phyloP scores from a whole-genome alignment of 2,329 filamentous ascomycete genomes.

The Fusarium annulatum region DNA sequence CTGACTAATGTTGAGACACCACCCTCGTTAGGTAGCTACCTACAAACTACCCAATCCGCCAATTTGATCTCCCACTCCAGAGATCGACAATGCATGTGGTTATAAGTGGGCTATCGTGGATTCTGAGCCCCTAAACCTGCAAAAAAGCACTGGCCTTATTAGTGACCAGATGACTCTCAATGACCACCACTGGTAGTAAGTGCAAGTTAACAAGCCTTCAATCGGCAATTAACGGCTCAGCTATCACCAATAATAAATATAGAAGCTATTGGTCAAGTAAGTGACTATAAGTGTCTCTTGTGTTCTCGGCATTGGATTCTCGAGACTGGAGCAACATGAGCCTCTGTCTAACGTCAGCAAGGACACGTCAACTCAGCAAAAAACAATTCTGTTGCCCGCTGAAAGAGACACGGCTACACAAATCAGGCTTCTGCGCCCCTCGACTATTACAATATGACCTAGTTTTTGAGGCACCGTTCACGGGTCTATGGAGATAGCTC shows the following conservation, averaged over 20 bases:
- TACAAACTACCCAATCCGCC: background rate
- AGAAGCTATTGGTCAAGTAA: background rate
- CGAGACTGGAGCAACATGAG: background rate
- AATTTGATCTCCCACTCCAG: background rate
- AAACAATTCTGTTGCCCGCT: background rate
- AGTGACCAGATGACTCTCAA: background rate
- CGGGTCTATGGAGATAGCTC: background rate
- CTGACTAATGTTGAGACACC: conserved; percentile 23
- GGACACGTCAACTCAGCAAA: background rate
- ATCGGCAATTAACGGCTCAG: background rate
- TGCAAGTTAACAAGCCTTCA: background rate
- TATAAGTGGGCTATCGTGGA: background rate
- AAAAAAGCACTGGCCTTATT: background rate
- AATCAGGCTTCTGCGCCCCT: background rate
- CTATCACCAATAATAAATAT: background rate
- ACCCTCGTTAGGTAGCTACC: background rate
- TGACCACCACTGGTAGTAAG: background rate
- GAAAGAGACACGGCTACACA: background rate
- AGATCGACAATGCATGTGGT: background rate
- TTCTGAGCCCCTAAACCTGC: background rate
- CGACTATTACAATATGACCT: conserved; percentile 1
- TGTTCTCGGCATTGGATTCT: background rate
- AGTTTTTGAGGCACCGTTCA: conserved; percentile 8
- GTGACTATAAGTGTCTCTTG: too few species aligned
- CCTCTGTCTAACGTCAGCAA: background rate